Conservation (phyloP, 768 basidiomycete species). For the Nevesoporus exiguus region DNA sequence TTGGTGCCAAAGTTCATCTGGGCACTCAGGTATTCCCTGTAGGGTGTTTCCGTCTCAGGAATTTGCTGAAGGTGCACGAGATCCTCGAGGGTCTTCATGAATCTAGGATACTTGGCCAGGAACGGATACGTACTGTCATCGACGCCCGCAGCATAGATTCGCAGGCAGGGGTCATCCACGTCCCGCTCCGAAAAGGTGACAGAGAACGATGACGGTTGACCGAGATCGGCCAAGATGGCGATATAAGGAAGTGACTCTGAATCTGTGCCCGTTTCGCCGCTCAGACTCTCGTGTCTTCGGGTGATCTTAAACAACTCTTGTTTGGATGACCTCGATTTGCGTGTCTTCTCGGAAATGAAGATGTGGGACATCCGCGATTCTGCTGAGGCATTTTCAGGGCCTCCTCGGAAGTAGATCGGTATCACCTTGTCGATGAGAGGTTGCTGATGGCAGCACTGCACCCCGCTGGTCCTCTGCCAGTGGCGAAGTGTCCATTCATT, state of each 20-base stretch:
- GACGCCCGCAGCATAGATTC: slow-evolving; percentile 1
- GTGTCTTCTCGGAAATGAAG: slow-evolving; percentile 19
- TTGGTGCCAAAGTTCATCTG: slow-evolving; percentile 4
- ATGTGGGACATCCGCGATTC: slow-evolving; percentile 9
- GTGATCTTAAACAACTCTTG: neutral
- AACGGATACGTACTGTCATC: slow-evolving; percentile 3
- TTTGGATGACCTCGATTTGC: neutral
- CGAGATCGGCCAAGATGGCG: slow-evolving; percentile 11
- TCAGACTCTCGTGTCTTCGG: neutral
- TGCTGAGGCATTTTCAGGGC: too few species aligned
- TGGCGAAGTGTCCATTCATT: slow-evolving; percentile 8
- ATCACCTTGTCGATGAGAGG: too few species aligned
- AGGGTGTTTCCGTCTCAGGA: neutral
- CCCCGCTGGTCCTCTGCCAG: too few species aligned
- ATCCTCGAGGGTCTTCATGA: neutral
- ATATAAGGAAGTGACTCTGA: slow-evolving; percentile 1
- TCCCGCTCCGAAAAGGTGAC: neutral
- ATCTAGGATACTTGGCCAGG: neutral
- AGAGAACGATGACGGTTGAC: neutral
- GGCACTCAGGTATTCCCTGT: neutral
- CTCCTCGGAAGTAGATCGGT: too few species aligned
- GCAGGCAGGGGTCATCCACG: slow-evolving; percentile 3
- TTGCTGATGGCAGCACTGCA: slow-evolving; percentile 15
- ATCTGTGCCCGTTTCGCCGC: neutral
- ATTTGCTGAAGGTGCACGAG: slow-evolving; percentile 1